These are phyloP conservation scores for Zygotorulaspora sp. DNA, from an alignment of 805 yeast species.

Conservation along the genomic window DNA sequence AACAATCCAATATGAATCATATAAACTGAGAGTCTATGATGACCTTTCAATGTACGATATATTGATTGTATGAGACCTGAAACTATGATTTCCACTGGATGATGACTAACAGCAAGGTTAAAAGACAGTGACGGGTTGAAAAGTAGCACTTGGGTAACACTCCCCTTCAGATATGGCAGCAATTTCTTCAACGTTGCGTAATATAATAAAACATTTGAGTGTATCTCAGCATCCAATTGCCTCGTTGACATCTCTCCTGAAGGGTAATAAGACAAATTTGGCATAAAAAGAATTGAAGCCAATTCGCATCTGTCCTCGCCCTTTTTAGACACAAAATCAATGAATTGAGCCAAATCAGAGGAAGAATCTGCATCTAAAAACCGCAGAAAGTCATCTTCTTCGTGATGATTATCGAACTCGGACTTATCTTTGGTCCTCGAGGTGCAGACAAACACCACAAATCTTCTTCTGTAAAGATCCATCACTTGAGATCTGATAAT, in stretches of 20 bases:
- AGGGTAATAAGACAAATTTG: conserved; percentile 32
- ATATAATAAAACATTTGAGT: conserved; percentile 24
- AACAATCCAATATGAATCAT: conserved; percentile 30
- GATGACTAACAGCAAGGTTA: conserved; percentile 24
- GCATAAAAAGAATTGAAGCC: conserved; percentile 31
- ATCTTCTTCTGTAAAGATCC: conserved; percentile 35
- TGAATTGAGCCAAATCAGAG: conserved; percentile 21
- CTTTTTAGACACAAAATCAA: conserved; percentile 16
- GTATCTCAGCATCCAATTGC: conserved; percentile 23
- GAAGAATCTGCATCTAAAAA: conserved; percentile 25
- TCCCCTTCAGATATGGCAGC: conserved; percentile 20
- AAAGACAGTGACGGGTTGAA: conserved; percentile 31
- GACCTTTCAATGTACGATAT: conserved; percentile 16
- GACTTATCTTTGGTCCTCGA: conserved; percentile 16
- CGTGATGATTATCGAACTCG: conserved; percentile 21
- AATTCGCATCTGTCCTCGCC: conserved; percentile 11
- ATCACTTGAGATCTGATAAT: conserved; percentile 34
- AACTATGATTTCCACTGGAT: conserved; percentile 28
- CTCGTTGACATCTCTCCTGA: conserved; percentile 25
- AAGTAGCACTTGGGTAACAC: conserved; percentile 24
- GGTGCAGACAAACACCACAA: conserved; percentile 33
- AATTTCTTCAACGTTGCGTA: conserved; percentile 22
- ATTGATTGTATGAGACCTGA: conserved; percentile 28
- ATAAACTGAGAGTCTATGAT: conserved; percentile 15
- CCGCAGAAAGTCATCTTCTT: conserved; percentile 29